Evolutionary conservation across 768 basidiomycete genomes (phyloP), one percentile per base, ranked within the genome.

Genomic region (Auricularia auricula-judae): DNA sequence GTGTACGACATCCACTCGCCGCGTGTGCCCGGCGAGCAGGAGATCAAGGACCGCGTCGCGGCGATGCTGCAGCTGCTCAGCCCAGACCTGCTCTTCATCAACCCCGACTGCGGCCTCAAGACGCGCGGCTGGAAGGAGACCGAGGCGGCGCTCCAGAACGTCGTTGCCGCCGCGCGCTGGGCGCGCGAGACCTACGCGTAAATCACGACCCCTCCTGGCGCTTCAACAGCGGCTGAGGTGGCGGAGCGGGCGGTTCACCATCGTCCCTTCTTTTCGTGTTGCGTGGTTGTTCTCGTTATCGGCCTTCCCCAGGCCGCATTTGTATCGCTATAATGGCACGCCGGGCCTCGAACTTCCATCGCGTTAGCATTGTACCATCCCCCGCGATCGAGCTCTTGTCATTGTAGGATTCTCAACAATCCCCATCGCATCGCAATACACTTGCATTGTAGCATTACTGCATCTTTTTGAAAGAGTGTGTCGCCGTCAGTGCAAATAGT

Each of bases 1-100:
- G 93, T 97, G 73, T 97, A 97, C 74, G 95, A 98, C 76, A 97
- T 99, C 79, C 97, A 98, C 83, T 98, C 95, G 70, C 97, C 97
- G 67, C 94, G 97, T 85, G 91, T 99, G 68, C 97, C 97, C 56
- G 80, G 86, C 66, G 85, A 87, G 71, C 84, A 93, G 76, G 97
- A 99, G 81, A 94, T 98, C 80, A 89, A 87, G 80, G 88, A 95
- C 71, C 91, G 95, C 71, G 81, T 98, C 74, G 84, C 84, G 76
- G 76, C 85, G 68, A 93, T 96, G 84, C 85, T 92, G 70, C 79
- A 79, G 63, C 88, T 89, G 72, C 85, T 98, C 68, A 87, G 91
- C 65, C 81, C 83, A 72, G 82, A 88, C 65, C 83, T 94, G 65
- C 83, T 93, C 75, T 90, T 91, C 75, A 82, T 98, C 78, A 98